Conservation (phyloP, 495 filamentous ascomycete genomes). For the Pseudevernia furfuracea region DNA sequence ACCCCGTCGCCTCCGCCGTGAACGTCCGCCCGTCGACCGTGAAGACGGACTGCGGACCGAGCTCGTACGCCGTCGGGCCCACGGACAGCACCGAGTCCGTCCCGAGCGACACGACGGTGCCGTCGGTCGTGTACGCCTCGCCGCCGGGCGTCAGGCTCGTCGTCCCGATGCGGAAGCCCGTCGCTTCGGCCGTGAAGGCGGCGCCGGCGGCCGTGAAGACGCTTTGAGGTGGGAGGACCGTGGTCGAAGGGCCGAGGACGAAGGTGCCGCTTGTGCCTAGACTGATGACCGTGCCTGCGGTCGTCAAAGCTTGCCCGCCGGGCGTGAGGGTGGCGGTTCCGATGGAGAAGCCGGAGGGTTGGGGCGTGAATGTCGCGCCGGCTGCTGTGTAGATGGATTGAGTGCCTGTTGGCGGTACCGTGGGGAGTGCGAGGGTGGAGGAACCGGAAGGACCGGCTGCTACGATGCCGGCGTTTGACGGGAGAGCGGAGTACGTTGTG, state of each 20-base stretch:
- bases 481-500: constrained; percentile 16
- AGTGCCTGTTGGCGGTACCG: background rate
- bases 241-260: constrained; percentile 7
- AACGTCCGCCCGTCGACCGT: too few species aligned
- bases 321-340: constrained; percentile 6
- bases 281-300: constrained; percentile 6
- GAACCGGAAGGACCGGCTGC: constrained; percentile 4
- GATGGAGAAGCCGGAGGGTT: constrained; percentile 8
- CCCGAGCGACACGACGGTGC: background rate
- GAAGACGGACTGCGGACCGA: background rate
- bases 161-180: background rate
- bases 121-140: background rate
- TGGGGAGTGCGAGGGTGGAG: constrained; percentile 8
- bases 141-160: background rate
- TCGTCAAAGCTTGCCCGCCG: constrained; percentile 10
- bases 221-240: background rate
- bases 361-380: constrained; percentile 5
- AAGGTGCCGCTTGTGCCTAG: background rate
- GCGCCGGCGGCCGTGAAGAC: constrained; percentile 9
- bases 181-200: background rate
- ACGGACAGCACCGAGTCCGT: background rate
- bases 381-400: constrained; percentile 11
- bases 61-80: background rate
- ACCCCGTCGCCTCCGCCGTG: too few species aligned
- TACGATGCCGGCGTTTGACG: constrained; percentile 8